phyloP scores from a whole-genome alignment of 1,284 basidiomycete genomes.

The Mycosarcoma maydis region DNA sequence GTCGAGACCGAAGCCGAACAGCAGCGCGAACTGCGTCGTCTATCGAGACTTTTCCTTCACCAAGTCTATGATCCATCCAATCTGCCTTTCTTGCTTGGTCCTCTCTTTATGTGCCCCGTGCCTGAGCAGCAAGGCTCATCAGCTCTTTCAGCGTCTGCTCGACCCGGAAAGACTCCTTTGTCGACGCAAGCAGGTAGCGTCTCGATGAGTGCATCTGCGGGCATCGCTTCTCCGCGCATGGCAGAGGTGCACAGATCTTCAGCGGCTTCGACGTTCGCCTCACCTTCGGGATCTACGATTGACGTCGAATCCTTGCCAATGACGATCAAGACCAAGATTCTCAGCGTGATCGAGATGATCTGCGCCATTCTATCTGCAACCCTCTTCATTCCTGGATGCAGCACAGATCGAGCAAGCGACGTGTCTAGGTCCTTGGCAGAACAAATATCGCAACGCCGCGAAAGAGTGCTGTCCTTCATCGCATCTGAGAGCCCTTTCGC shows the following conservation, averaged over 20 bases:
- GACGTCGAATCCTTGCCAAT: conserved; percentile 41
- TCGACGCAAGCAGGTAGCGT: not conserved
- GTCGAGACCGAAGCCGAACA: conserved; percentile 16
- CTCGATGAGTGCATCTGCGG: conserved; percentile 1
- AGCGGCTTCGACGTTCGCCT: not conserved
- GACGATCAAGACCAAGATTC: conserved; percentile 38
- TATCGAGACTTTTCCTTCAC: conserved; percentile 34
- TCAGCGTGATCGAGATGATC: conserved; percentile 57
- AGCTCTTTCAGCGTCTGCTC: not conserved
- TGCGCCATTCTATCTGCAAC: conserved; percentile 51
- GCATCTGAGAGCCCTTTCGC: conserved; percentile 30
- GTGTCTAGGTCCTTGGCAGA: conserved; percentile 11
- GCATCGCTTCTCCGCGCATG: not conserved
- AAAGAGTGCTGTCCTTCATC: conserved; percentile 30
- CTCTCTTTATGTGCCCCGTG: conserved; percentile 44
- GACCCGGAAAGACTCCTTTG: not conserved
- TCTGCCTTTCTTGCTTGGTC: conserved; percentile 42
- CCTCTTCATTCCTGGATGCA: conserved; percentile 43
- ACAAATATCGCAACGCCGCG: conserved; percentile 38
- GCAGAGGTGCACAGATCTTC: not conserved
- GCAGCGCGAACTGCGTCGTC: conserved; percentile 31
- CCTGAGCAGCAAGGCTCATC: conserved; percentile 24
- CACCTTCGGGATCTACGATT: not conserved
- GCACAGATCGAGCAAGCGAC: not conserved
- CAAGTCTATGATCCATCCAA: conserved; percentile 31